Evolutionary conservation across 1,284 basidiomycete species (phyloP).

Genomic region (Meripilus lineatus): DNA sequence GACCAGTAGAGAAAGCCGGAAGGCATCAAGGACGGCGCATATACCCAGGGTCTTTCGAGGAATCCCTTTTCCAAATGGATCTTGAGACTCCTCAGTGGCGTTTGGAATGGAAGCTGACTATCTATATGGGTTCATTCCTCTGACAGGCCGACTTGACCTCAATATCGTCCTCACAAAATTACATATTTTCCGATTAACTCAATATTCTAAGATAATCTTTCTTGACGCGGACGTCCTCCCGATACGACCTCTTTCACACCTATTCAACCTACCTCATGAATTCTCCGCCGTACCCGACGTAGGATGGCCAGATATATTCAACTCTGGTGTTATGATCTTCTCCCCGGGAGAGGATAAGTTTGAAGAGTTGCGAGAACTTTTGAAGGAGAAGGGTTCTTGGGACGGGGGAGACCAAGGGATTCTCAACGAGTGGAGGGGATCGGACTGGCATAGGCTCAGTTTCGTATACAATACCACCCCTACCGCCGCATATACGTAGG

Average conservation of each 20-base stretch:
- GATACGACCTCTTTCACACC: constrained; percentile 79
- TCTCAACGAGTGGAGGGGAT: constrained; percentile 90
- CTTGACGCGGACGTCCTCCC: constrained; percentile 96
- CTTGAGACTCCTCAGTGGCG: no score
- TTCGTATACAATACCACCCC: constrained; percentile 98
- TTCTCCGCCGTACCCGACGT: constrained; percentile 92
- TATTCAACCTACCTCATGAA: constrained; percentile 75
- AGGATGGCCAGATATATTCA: constrained; percentile 99
- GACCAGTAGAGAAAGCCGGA: no score
- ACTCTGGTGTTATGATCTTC: constrained; percentile 91
- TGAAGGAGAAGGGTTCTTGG: constrained; percentile 82
- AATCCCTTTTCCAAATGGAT: no score
- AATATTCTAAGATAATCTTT: constrained; percentile 88
- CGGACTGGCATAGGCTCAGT: constrained; percentile 86
- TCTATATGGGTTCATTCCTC: constrained; percentile 7
- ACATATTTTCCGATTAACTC: constrained; percentile 87
- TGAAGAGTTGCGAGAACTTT: constrained; percentile 62
- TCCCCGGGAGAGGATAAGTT: constrained; percentile 83
- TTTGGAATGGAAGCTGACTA: not conserved
- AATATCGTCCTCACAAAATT: constrained; percentile 91
- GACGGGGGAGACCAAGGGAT: constrained; percentile 97
- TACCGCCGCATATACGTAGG: constrained; percentile 94
- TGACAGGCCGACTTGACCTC: constrained; percentile 86
- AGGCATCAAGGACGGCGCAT: no score
- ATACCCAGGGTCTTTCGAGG: no score